Evolutionary conservation across 371 early-diverging fungal genomes (phyloP), one percentile per base, ranked within the genome.

Genomic region (Gilbertella persicaria): DNA sequence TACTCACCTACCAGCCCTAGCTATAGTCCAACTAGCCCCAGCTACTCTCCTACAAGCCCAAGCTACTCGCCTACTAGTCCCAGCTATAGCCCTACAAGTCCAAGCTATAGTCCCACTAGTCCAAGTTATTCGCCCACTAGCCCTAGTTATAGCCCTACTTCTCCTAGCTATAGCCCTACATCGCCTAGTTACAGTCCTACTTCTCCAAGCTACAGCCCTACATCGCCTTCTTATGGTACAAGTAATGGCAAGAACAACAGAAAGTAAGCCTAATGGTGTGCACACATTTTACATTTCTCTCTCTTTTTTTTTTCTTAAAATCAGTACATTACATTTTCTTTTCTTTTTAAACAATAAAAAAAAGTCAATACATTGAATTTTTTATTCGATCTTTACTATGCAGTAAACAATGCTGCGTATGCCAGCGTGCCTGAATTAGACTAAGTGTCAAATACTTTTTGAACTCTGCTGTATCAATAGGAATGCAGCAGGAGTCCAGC

Each of bases 121-220:
- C 84, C 83, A 24, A 50, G 72, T 21, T 83, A 83, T 47, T 64
- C 64, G 9, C 80, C 80, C 6, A 87, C 91, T 8, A 75, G 75
- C 38, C 91, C 91, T 10, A 60, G 62, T 39, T 71, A 71, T 30
- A 79, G 75, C 8, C 87, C 89, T 8, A 78, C 84, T 4, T 71
- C 69, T 2, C 86, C 87, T 17, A 64, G 72, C 12, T 91, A 92
- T 63, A 76, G 82, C 5, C 95, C 97, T 2, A 93, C 94, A 2
- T 82, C 82, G 29, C 96, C 96, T 6, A 71, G 75, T 45, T 96
- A 95, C 71, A 83, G 83, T 1, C 92, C 94, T 25, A 86, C 93
- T 6, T 72, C 78, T 41, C 89, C 92, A 1, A 73, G 76, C 25
- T 92, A 93, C 45, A 69, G 78, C 16, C 89, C 90, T 3, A 83